Evolutionary conservation across 1,139 yeast genomes (phyloP).

Genomic region (Lodderomyces margitis): DNA sequence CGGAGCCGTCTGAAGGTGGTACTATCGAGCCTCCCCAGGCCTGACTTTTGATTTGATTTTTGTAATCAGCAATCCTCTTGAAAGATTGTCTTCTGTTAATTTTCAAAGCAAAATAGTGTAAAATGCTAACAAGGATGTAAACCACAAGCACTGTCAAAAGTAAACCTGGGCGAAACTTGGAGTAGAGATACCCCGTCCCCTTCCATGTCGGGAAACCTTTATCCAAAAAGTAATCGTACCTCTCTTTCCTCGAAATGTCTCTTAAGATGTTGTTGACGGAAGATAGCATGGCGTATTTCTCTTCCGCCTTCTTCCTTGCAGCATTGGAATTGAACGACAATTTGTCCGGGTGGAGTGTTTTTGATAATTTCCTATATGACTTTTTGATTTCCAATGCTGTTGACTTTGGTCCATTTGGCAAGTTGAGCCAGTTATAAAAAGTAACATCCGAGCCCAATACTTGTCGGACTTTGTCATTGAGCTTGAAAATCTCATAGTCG

Average conservation of each 20-base stretch:
- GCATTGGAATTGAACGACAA: constrained; percentile 39
- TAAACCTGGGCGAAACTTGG: constrained; percentile 62
- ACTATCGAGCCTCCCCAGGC: constrained; percentile 61
- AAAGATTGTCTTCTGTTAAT: constrained; percentile 61
- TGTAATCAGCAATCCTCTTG: constrained; percentile 53
- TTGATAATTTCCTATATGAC: constrained; percentile 72
- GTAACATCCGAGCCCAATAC: constrained; percentile 64
- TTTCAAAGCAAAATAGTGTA: constrained; percentile 58
- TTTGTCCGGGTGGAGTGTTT: constrained; percentile 84
- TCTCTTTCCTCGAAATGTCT: constrained; percentile 56
- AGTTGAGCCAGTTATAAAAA: constrained; percentile 68
- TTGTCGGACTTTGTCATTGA: constrained; percentile 62
- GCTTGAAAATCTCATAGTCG: constrained; percentile 78
- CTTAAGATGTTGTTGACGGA: constrained; percentile 72
- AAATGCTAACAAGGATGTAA: constrained; percentile 47
- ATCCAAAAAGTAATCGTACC: constrained; percentile 80
- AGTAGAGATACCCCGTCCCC: constrained; percentile 50
- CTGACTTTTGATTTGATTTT: constrained; percentile 48
- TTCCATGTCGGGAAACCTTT: constrained; percentile 88
- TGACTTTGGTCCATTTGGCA: constrained; percentile 53
- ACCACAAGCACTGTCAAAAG: constrained; percentile 50
- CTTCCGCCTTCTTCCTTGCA: constrained; percentile 47
- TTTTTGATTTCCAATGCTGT: constrained; percentile 62
- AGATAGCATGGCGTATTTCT: constrained; percentile 71
- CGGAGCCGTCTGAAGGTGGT: constrained; percentile 49